Percentiles rank a stretch among this genome's conserved stretches.
Conservation (phyloP, 2,329 filamentous ascomycete species). For the Exophiala oligosperma region DNA sequence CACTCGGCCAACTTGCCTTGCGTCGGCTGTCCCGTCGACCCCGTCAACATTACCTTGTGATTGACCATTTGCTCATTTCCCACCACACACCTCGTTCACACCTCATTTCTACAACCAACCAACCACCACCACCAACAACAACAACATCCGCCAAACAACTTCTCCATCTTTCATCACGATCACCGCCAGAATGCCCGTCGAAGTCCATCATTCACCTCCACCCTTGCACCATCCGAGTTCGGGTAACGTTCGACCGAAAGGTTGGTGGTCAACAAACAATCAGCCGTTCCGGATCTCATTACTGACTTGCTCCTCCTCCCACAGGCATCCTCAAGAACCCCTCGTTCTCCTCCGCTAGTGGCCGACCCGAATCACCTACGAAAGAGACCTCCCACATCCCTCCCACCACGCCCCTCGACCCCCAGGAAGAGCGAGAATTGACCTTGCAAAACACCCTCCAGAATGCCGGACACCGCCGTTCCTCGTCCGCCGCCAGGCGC, state of each 20-base stretch:
- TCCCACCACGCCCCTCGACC: constrained; percentile 47
- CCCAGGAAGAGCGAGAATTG: constrained; percentile 72
- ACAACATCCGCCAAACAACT: neutral
- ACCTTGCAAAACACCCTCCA: constrained; percentile 91
- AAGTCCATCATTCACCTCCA: constrained; percentile 25
- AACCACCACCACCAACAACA: neutral
- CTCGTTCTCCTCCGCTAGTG: constrained; percentile 52
- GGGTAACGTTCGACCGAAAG: constrained; percentile 42
- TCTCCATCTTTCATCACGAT: neutral
- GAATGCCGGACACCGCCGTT: constrained; percentile 87
- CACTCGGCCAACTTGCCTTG: constrained; percentile 1
- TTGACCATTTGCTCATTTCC: neutral
- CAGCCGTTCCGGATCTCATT: neutral
- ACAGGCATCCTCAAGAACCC: constrained; percentile 94
- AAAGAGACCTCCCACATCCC: constrained; percentile 33
- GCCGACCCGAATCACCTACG: constrained; percentile 33
- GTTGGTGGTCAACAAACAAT: constrained; percentile 32
- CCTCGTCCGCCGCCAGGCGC: constrained; percentile 70
- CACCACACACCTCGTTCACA: neutral
- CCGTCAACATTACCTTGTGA: neutral
- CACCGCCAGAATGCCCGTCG: constrained; percentile 25
- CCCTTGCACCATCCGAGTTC: constrained; percentile 34
- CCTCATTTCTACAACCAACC: neutral
- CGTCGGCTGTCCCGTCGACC: neutral
- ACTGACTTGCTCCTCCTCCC: neutral